Conservation (phyloP, 2,329 filamentous ascomycete species). For the Sporothrix protearum region DNA sequence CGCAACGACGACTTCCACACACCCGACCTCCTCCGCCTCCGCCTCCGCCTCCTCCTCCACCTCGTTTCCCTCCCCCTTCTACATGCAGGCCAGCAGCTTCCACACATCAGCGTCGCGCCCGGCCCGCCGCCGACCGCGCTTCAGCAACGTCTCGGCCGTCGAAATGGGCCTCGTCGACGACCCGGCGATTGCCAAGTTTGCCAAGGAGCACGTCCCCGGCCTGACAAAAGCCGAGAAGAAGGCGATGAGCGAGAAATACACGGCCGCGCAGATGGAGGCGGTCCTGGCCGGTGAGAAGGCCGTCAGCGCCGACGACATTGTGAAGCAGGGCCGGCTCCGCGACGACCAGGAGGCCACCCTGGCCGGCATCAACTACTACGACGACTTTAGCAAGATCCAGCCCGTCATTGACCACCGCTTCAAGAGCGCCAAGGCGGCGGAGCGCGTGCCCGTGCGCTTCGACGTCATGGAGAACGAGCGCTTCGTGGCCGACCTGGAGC, state of each 20-base stretch:
- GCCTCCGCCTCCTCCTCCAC: neutral
- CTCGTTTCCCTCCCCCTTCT: neutral
- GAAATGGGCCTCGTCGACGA: conserved; percentile 50
- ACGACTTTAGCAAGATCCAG: conserved; percentile 75
- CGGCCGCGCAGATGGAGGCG: conserved; percentile 73
- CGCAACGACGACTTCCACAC: neutral
- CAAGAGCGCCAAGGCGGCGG: neutral
- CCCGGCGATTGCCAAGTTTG: conserved; percentile 44
- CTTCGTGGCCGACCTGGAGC: conserved; percentile 55
- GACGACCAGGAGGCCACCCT: conserved; percentile 59
- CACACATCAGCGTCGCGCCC: conserved; percentile 50
- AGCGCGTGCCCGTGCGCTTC: conserved; percentile 34
- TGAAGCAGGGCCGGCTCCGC: conserved; percentile 67
- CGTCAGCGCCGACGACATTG: conserved; percentile 70
- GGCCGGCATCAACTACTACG: conserved; percentile 62
- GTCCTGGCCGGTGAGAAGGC: conserved; percentile 76
- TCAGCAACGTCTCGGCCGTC: conserved; percentile 51
- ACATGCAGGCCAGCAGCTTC: conserved; percentile 36
- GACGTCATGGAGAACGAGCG: conserved; percentile 61
- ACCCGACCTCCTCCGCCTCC: no score
- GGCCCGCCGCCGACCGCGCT: conserved; percentile 47
- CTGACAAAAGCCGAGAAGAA: conserved; percentile 66
- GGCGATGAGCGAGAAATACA: conserved; percentile 64
- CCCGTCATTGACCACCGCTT: conserved; percentile 64
- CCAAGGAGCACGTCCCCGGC: conserved; percentile 51